Conservation (phyloP, 768 basidiomycete species). For the Leccinum variicolor region DNA sequence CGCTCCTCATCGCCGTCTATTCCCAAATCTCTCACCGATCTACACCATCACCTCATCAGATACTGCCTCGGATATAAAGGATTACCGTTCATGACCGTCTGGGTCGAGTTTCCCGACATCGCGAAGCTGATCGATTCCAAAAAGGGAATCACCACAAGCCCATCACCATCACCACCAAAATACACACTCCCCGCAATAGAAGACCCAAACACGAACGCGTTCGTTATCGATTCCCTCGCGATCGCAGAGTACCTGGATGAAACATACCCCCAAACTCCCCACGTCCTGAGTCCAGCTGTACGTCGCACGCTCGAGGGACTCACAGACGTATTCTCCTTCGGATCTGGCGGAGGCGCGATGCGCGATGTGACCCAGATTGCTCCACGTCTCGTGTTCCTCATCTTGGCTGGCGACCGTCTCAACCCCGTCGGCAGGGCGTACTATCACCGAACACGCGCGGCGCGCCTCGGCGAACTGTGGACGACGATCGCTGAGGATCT, state of each 20-base stretch:
- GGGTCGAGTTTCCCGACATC: constrained; percentile 44
- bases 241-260: constrained; percentile 53
- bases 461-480: constrained; percentile 36
- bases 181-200: constrained; percentile 50
- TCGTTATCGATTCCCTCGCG: constrained; percentile 39
- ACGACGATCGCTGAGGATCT: constrained; percentile 23
- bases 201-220: constrained; percentile 37
- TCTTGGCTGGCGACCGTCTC: constrained; percentile 27
- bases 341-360: not conserved
- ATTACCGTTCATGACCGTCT: constrained; percentile 13
- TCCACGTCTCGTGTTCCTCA: constrained; percentile 16
- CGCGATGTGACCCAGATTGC: not conserved
- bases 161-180: constrained; percentile 5
- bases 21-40: not conserved
- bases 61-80: constrained; percentile 15
- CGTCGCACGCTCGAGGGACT: constrained; percentile 34
- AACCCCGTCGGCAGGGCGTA: constrained; percentile 34
- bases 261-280: constrained; percentile 43
- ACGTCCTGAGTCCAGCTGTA: constrained; percentile 34
- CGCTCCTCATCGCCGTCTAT: not conserved
- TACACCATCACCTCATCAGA: not conserved
- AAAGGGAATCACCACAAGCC: constrained; percentile 16
- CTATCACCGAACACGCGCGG: constrained; percentile 38
- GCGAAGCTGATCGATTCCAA: constrained; percentile 26
- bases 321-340: constrained; percentile 11